Conservation (phyloP, 2,329 filamentous ascomycete species). For the Didymellaceae sp. region DNA sequence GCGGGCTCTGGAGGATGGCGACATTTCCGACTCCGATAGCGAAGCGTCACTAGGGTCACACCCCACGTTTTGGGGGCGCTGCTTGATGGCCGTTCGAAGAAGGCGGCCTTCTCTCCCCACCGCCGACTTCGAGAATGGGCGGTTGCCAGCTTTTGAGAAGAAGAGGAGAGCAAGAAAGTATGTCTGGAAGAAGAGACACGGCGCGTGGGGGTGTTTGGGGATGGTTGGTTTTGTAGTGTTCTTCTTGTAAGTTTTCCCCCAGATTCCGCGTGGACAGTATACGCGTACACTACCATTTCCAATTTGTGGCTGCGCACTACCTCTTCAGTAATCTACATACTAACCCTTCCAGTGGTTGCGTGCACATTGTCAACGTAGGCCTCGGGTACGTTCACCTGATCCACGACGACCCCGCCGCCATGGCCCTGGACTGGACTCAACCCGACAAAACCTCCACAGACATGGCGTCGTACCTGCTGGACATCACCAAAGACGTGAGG, state of each 20-base stretch:
- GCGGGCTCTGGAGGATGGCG: constrained; percentile 35
- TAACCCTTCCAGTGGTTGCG: constrained; percentile 47
- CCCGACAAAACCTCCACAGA: constrained; percentile 45
- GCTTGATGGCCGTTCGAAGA: constrained; percentile 39
- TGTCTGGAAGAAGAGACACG: constrained; percentile 29
- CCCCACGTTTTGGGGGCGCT: constrained; percentile 32
- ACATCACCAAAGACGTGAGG: constrained; percentile 57
- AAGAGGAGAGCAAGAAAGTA: constrained; percentile 19
- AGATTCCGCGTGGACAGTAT: constrained; percentile 1
- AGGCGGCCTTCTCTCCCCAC: constrained; percentile 28
- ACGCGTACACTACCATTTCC: constrained; percentile 6
- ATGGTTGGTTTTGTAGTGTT: constrained; percentile 31
- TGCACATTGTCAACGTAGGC: constrained; percentile 51
- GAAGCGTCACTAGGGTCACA: constrained; percentile 18
- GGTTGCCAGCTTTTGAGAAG: constrained; percentile 27
- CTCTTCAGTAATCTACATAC: background rate
- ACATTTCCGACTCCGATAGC: constrained; percentile 23
- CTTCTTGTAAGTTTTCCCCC: constrained; percentile 42
- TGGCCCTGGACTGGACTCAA: constrained; percentile 50
- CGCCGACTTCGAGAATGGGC: constrained; percentile 21
- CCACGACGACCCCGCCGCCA: constrained; percentile 44
- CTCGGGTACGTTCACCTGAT: constrained; percentile 46
- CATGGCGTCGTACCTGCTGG: constrained; percentile 48
- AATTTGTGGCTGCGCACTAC: constrained; percentile 3
- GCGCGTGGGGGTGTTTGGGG: constrained; percentile 25